Conservation (phyloP, 768 basidiomycete species). For the Naganishia kalamii region DNA sequence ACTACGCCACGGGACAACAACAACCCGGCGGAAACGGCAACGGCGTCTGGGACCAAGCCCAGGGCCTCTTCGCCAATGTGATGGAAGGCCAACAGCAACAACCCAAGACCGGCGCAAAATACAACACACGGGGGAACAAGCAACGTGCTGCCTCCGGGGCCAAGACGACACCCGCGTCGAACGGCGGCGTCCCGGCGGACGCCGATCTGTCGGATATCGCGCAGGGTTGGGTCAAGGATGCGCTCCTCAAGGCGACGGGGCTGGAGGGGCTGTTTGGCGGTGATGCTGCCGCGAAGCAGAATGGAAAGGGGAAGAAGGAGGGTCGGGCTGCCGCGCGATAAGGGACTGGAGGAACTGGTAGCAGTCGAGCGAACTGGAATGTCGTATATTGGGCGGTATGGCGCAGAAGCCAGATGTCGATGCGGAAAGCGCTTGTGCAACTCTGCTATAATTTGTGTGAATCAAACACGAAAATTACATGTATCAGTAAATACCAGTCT, state of each 20-base stretch:
- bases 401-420: too few species aligned
- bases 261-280: constrained; percentile 8
- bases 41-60: constrained; percentile 15
- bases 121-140: background rate
- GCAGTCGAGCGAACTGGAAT: too few species aligned
- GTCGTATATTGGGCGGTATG: too few species aligned
- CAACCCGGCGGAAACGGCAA: constrained; percentile 5
- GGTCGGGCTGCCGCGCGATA: constrained; percentile 39
- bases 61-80: constrained; percentile 13
- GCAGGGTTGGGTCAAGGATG: constrained; percentile 23
- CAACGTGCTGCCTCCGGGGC: background rate
- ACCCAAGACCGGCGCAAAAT: background rate
- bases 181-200: background rate
- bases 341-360: too few species aligned
- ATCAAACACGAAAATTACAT: too few species aligned
- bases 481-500: too few species aligned
- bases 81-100: background rate
- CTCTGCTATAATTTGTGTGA: too few species aligned
- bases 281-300: constrained; percentile 39
- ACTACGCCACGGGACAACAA: constrained; percentile 15
- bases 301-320: constrained; percentile 54
- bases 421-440: too few species aligned
- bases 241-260: constrained; percentile 16
- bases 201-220: constrained; percentile 18
- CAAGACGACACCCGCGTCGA: background rate